Conservation (phyloP, 495 filamentous ascomycete genomes). For the Penicillium robsamsonii region DNA sequence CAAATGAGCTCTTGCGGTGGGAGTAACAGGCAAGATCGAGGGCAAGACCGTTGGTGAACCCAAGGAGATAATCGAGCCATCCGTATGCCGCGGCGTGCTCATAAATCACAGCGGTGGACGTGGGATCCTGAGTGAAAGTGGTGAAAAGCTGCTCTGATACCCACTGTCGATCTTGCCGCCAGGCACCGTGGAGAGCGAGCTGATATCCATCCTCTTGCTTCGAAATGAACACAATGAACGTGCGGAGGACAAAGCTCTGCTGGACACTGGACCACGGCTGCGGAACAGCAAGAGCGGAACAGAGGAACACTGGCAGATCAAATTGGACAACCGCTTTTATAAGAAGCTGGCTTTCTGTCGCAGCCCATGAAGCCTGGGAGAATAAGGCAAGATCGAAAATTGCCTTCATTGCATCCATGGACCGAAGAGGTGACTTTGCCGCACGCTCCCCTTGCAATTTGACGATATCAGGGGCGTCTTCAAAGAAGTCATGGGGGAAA, state of each 20-base stretch:
- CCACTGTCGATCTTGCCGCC: slow-evolving; percentile 84
- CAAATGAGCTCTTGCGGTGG: slow-evolving; percentile 76
- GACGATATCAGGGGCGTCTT: slow-evolving; percentile 65
- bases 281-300: slow-evolving; percentile 68
- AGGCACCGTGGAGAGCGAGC: slow-evolving; percentile 83
- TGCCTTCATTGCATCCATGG: slow-evolving; percentile 77
- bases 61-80: slow-evolving; percentile 79
- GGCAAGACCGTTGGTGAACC: slow-evolving; percentile 73
- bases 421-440: slow-evolving; percentile 83
- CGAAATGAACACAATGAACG: slow-evolving; percentile 59
- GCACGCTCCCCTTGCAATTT: slow-evolving; percentile 69
- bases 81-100: slow-evolving; percentile 73
- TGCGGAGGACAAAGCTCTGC: slow-evolving; percentile 59
- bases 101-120: slow-evolving; percentile 74
- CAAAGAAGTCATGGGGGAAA: slow-evolving; percentile 74
- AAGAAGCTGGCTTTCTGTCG: slow-evolving; percentile 62
- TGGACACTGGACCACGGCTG: slow-evolving; percentile 64
- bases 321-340: slow-evolving; percentile 49
- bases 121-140: slow-evolving; percentile 70
- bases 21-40: slow-evolving; percentile 86
- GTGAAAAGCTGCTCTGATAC: slow-evolving; percentile 75
- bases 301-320: slow-evolving; percentile 66
- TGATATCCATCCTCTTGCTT: slow-evolving; percentile 68
- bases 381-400: slow-evolving; percentile 76
- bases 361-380: slow-evolving; percentile 60